phyloP scores from a whole-genome alignment of 169 alveolate genomes.

The Plasmodium gonderi region DNA sequence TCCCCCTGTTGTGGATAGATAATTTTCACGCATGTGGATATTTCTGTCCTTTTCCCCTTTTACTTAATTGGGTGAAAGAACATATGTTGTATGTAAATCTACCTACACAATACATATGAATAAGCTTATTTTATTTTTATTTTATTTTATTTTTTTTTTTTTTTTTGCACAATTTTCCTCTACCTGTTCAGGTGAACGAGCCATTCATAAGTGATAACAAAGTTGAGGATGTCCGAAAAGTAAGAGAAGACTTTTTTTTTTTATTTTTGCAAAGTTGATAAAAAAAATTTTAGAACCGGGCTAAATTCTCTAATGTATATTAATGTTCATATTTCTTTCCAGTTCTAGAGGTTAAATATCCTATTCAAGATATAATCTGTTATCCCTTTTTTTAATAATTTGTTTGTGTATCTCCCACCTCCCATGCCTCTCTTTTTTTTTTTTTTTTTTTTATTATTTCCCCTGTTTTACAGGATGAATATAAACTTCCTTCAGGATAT shows the following conservation, averaged over 20 bases:
- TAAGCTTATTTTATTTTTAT: not conserved
- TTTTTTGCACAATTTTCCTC: too few relatives aligned
- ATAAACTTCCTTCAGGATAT: constrained; percentile 92
- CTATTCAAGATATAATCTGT: not conserved
- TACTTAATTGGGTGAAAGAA: too few relatives aligned
- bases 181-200: constrained; percentile 69
- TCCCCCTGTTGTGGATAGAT: not conserved
- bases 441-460: constrained; percentile 74
- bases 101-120: too few relatives aligned
- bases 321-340: not conserved
- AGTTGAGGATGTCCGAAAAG: constrained; percentile 65
- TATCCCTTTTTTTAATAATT: too few relatives aligned
- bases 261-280: not conserved
- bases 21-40: not conserved
- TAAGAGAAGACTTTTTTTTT: not conserved
- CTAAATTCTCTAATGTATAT: not conserved
- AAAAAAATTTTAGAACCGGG: too few relatives aligned
- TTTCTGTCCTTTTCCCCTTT: not conserved
- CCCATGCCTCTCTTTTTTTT: constrained; percentile 42
- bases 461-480: constrained; percentile 87
- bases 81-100: too few relatives aligned
- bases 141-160: too few relatives aligned
- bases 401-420: not conserved
- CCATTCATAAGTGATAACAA: constrained; percentile 74
- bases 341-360: not conserved